Evolutionary conservation across 352 stramenopile genomes (phyloP).

Genomic region (Phytopythium helicoides): DNA sequence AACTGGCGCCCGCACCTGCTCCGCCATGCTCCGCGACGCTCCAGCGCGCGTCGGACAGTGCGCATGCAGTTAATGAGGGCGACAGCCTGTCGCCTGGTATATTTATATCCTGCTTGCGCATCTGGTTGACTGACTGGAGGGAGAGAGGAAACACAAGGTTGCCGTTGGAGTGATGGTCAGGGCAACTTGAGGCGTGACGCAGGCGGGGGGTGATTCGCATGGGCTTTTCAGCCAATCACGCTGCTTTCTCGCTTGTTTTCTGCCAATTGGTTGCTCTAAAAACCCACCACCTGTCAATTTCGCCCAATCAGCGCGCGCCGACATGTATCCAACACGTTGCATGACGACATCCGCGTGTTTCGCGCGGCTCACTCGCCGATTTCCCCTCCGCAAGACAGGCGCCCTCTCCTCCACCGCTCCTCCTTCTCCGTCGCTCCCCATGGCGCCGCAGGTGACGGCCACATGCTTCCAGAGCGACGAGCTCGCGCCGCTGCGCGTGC

Average conservation of each 20-base stretch:
- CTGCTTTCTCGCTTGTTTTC: not conserved
- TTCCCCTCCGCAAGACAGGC: conserved; percentile 7
- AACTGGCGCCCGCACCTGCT: conserved; percentile 11
- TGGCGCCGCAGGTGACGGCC: conserved; percentile 32
- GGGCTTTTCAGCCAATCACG: conserved; percentile 1
- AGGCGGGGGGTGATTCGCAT: not conserved
- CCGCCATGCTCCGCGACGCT: conserved; percentile 6
- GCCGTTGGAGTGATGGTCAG: conserved; percentile 5
- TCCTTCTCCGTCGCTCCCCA: conserved; percentile 4
- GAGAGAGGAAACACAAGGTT: no score
- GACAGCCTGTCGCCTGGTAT: not conserved
- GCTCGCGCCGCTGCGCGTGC: conserved; percentile 52
- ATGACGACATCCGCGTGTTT: not conserved
- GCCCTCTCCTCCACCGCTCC: not conserved
- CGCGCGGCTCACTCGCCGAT: conserved; percentile 4
- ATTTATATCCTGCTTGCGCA: not conserved
- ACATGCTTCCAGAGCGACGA: conserved; percentile 72
- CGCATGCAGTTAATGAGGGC: not conserved
- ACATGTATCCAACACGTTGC: not conserved
- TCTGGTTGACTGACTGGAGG: not conserved
- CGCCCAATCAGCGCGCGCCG: no score
- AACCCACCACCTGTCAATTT: conserved; percentile 1
- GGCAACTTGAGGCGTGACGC: conserved; percentile 1
- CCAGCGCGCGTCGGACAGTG: no score
- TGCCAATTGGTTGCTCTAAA: not conserved